Conservation (phyloP, 345 rosid genomes). For the Excoecaria agallocha region DNA sequence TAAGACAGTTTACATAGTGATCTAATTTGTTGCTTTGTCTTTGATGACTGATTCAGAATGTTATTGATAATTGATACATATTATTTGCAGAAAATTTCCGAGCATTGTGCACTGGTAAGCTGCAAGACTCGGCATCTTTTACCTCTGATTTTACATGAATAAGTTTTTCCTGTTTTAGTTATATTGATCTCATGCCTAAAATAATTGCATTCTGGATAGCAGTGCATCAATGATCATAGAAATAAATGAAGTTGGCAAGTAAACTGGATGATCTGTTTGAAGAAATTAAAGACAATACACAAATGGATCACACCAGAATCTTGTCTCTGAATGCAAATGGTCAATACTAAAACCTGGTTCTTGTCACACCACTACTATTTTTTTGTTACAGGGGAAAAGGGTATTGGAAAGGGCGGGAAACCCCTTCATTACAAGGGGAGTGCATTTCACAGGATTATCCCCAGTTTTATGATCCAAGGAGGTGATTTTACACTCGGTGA, state of each 20-base stretch:
- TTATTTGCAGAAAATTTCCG: constrained; percentile 88
- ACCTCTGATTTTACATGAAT: background rate
- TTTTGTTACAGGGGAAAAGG: constrained; percentile 69
- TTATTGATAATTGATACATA: constrained; percentile 17
- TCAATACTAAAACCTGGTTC: background rate
- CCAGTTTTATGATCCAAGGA: constrained; percentile 94
- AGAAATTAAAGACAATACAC: background rate
- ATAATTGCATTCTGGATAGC: background rate
- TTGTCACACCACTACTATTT: background rate
- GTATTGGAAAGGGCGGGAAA: constrained; percentile 84
- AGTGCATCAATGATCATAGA: background rate
- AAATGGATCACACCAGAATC: background rate
- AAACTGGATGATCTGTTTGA: background rate
- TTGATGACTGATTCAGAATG: constrained; percentile 1
- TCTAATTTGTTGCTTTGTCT: background rate
- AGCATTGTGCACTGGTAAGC: constrained; percentile 87
- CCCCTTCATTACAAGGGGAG: constrained; percentile 86
- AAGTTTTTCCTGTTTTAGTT: background rate
- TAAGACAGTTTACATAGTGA: constrained; percentile 15
- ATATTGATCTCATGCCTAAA: background rate
- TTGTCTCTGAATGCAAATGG: background rate
- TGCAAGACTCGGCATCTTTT: background rate
- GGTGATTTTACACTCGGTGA: constrained; percentile 96
- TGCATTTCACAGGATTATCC: constrained; percentile 84
- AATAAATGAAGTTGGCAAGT: background rate